Evolutionary conservation across 129 eudicot species (phyloP).

Genomic region (Saussurea involucrata): DNA sequence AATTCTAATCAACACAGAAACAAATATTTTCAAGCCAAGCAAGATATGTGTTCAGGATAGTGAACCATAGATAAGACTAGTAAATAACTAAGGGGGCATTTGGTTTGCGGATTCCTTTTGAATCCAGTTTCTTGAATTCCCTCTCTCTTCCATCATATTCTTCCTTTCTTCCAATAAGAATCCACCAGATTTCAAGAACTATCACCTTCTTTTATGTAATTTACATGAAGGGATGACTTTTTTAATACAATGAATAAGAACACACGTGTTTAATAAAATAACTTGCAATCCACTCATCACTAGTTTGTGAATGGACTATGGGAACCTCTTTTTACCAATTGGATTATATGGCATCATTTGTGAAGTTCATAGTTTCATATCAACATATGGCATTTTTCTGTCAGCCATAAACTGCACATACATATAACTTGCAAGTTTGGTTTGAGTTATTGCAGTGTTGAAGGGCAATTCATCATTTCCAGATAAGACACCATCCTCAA

Average conservation of each 20-base stretch:
- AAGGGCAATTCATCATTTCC: slow-evolving; percentile 73
- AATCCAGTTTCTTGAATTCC: too few species aligned
- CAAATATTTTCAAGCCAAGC: too few species aligned
- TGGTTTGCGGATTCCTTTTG: too few species aligned
- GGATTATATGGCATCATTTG: background rate
- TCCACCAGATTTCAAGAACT: background rate
- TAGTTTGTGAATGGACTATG: background rate
- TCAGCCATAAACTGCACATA: slow-evolving; percentile 4
- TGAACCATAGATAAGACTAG: too few species aligned
- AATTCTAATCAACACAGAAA: too few species aligned
- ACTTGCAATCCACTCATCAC: background rate
- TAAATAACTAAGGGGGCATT: too few species aligned
- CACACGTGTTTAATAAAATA: background rate
- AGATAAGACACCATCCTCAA: slow-evolving; percentile 61
- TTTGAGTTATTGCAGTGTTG: slow-evolving; percentile 57
- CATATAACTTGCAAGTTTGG: background rate
- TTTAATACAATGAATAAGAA: background rate
- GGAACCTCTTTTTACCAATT: background rate
- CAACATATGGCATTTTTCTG: background rate
- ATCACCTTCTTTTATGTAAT: background rate
- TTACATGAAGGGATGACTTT: background rate
- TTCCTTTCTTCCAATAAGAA: background rate
- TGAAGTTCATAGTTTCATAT: background rate
- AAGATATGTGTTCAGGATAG: too few species aligned
- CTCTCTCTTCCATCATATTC: background rate